Conservation (phyloP, 768 basidiomycete species). For the Hydnomerulius pinastri region DNA sequence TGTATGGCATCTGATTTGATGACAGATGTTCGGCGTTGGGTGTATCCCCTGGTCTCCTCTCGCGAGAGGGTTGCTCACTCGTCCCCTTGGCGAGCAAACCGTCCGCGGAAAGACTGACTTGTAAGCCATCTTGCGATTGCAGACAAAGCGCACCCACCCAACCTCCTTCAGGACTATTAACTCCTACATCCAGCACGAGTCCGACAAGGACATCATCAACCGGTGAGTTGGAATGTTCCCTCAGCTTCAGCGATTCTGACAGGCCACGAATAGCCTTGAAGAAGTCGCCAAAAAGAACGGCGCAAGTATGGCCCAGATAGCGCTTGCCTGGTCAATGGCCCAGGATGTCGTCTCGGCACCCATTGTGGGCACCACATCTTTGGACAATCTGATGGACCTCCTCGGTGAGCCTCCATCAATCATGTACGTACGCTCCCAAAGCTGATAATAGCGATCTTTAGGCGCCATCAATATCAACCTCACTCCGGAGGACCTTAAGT, state of each 20-base stretch:
- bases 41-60: constrained; percentile 63
- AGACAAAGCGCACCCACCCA: neutral
- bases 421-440: neutral
- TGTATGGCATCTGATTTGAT: neutral
- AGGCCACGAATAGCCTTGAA: constrained; percentile 44
- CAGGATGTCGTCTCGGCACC: constrained; percentile 57
- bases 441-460: constrained; percentile 10
- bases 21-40: constrained; percentile 52
- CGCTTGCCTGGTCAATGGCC: constrained; percentile 52
- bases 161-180: constrained; percentile 15
- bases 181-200: constrained; percentile 22
- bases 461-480: constrained; percentile 50
- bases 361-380: constrained; percentile 56
- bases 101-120: constrained; percentile 40
- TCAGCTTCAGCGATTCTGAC: constrained; percentile 7
- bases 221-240: constrained; percentile 30
- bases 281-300: constrained; percentile 53
- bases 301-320: constrained; percentile 58
- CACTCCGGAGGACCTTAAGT: constrained; percentile 56
- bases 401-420: constrained; percentile 41
- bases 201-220: constrained; percentile 40
- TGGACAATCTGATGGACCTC: constrained; percentile 53
- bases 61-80: constrained; percentile 50
- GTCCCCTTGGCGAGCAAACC: constrained; percentile 41
- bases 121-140: constrained; percentile 9